These are phyloP conservation scores for Fusarium vanettenii DNA, from an alignment of 2,329 filamentous ascomycete genomes.

Conservation along the genomic window DNA sequence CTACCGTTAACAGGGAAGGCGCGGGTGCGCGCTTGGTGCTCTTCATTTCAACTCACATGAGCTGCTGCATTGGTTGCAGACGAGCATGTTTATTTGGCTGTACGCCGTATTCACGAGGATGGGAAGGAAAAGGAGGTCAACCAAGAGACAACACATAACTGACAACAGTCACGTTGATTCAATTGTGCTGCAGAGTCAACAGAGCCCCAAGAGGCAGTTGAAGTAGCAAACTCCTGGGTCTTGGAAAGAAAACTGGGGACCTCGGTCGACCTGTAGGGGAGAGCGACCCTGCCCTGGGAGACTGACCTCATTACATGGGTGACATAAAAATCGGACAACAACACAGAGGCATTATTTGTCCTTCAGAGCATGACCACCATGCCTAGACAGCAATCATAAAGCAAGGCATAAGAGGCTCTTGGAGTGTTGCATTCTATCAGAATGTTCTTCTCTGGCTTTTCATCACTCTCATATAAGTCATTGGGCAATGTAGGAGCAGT, in stretches of 20 bases:
- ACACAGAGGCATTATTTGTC: background rate
- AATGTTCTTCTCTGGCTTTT: background rate
- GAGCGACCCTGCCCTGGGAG: background rate
- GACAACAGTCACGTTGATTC: background rate
- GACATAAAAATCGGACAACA: slow-evolving; percentile 1
- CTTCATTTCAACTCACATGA: slow-evolving; percentile 4
- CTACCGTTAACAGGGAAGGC: slow-evolving; percentile 24
- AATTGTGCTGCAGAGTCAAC: background rate
- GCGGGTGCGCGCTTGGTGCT: slow-evolving; percentile 7
- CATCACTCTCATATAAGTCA: background rate
- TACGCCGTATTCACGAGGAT: background rate
- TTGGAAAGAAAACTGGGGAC: slow-evolving; percentile 1
- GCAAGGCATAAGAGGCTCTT: background rate
- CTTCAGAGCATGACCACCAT: background rate
- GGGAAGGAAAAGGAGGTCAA: background rate
- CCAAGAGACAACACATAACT: background rate
- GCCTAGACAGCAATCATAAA: background rate
- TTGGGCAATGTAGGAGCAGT: background rate
- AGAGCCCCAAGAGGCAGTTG: slow-evolving; percentile 22
- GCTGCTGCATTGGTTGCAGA: background rate
- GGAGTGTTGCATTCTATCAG: background rate
- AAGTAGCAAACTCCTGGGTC: background rate
- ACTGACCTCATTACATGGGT: background rate
- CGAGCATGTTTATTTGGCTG: background rate
- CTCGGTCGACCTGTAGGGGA: slow-evolving; percentile 1